phyloP scores from a whole-genome alignment of 1,284 basidiomycete species.

The Fomitopsis pinicola region DNA sequence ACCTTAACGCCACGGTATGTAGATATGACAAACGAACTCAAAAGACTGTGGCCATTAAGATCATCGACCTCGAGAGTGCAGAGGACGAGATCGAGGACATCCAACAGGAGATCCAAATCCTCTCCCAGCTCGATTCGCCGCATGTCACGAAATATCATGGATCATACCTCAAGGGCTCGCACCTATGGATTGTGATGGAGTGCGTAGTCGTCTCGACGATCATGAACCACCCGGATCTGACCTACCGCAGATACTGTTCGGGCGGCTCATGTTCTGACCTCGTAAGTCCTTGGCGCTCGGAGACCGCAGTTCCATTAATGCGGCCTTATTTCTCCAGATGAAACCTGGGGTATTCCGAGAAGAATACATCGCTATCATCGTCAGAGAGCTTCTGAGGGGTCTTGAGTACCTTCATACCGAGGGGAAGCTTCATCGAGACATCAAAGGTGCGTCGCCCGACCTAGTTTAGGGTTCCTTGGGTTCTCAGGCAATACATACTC shows the following conservation, averaged over 20 bases:
- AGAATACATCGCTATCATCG: slow-evolving; percentile 98
- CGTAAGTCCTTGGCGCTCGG: slow-evolving; percentile 38
- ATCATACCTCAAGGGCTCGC: slow-evolving; percentile 90
- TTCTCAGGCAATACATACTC: background rate
- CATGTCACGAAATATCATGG: slow-evolving; percentile 98
- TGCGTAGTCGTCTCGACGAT: slow-evolving; percentile 34
- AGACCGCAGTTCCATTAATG: background rate
- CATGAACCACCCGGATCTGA: slow-evolving; percentile 7
- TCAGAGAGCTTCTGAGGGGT: slow-evolving; percentile 87
- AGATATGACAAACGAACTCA: slow-evolving; percentile 92
- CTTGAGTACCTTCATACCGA: slow-evolving; percentile 95
- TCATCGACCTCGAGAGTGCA: slow-evolving; percentile 97
- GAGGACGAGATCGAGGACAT: slow-evolving; percentile 99
- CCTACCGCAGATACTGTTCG: slow-evolving; percentile 65
- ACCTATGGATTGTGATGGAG: slow-evolving; percentile 99
- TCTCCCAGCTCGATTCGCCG: slow-evolving; percentile 95
- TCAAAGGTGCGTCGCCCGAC: slow-evolving; percentile 72
- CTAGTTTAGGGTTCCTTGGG: background rate
- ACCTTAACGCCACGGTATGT: slow-evolving; percentile 1
- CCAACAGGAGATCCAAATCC: slow-evolving; percentile 97
- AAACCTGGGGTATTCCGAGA: slow-evolving; percentile 97
- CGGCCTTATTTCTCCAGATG: slow-evolving; percentile 56
- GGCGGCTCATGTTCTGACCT: slow-evolving; percentile 84
- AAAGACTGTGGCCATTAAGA: slow-evolving; percentile 95
- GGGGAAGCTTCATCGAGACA: slow-evolving; percentile 96